phyloP scores from a whole-genome alignment of 1,284 basidiomycete genomes.

The Acaromyces ingoldii region DNA sequence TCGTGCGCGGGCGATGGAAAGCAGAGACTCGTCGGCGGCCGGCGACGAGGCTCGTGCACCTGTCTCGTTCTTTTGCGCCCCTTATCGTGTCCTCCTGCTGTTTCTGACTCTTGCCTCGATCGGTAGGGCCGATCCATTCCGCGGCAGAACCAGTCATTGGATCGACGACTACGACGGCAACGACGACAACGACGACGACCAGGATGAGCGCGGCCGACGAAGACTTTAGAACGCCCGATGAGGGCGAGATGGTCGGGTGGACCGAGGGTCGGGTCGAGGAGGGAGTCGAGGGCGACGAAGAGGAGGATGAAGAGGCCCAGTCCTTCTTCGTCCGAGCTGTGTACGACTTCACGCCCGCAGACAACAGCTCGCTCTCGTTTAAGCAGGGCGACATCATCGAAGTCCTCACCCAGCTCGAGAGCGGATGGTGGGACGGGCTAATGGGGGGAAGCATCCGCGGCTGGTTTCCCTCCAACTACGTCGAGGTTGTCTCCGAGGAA shows the following conservation, averaged over 20 bases:
- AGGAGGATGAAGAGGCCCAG: slow-evolving; percentile 20
- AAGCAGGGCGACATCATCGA: slow-evolving; percentile 83
- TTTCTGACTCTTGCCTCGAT: background rate
- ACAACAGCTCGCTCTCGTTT: slow-evolving; percentile 83
- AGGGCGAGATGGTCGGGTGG: background rate
- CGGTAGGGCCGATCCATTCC: background rate
- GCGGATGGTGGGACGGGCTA: slow-evolving; percentile 98
- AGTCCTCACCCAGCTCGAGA: slow-evolving; percentile 81
- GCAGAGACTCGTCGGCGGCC: no score
- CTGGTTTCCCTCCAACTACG: slow-evolving; percentile 98
- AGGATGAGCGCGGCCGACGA: background rate
- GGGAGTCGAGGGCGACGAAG: background rate
- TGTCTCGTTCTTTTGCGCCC: background rate
- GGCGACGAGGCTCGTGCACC: no score
- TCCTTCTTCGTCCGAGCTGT: slow-evolving; percentile 80
- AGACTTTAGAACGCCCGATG: background rate
- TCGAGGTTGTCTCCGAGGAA: slow-evolving; percentile 69
- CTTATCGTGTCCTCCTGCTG: background rate
- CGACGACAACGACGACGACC: background rate
- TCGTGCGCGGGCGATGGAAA: no score
- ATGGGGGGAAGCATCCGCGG: slow-evolving; percentile 64
- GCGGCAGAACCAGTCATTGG: background rate
- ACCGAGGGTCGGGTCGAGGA: background rate
- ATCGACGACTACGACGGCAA: background rate
- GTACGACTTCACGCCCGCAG: slow-evolving; percentile 74